Conservation (phyloP, 441 rosid species). For the Populus hybrid region DNA sequence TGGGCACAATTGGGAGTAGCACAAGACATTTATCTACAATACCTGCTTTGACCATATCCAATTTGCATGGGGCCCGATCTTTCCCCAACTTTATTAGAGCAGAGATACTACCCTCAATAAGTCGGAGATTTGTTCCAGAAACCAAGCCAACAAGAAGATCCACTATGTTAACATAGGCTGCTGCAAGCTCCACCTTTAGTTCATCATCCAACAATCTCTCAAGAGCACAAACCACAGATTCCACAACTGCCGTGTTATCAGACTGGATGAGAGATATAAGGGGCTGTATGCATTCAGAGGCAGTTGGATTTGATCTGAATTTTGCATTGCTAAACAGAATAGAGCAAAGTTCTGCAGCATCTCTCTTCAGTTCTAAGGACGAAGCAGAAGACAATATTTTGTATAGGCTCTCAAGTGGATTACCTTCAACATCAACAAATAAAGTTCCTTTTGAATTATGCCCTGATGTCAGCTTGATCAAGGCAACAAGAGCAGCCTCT, state of each 20-base stretch:
- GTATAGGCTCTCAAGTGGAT: conserved; percentile 57
- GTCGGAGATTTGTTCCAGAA: conserved; percentile 54
- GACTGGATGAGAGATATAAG: conserved; percentile 64
- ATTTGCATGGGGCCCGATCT: conserved; percentile 66
- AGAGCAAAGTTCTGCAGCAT: conserved; percentile 64
- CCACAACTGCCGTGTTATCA: conserved; percentile 38
- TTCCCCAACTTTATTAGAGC: conserved; percentile 81
- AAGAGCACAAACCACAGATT: conserved; percentile 70
- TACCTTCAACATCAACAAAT: conserved; percentile 56
- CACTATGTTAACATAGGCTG: conserved; percentile 42
- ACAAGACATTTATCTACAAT: conserved; percentile 66
- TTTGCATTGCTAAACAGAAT: conserved; percentile 48
- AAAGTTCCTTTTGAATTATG: conserved; percentile 43
- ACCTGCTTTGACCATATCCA: conserved; percentile 79
- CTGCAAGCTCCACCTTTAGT: conserved; percentile 54
- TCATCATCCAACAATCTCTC: conserved; percentile 74
- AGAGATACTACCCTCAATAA: conserved; percentile 68
- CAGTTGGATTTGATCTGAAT: conserved; percentile 51
- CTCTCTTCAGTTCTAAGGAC: conserved; percentile 63
- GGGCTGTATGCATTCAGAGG: conserved; percentile 58
- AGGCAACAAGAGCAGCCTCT: conserved; percentile 63
- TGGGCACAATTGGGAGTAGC: conserved; percentile 56
- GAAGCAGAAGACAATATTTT: conserved; percentile 60
- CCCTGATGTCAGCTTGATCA: conserved; percentile 65
- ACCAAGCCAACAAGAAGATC: conserved; percentile 63